These are phyloP conservation scores for Hysterangium stoloniferum DNA, from an alignment of 768 basidiomycete genomes.

Conservation along the genomic window DNA sequence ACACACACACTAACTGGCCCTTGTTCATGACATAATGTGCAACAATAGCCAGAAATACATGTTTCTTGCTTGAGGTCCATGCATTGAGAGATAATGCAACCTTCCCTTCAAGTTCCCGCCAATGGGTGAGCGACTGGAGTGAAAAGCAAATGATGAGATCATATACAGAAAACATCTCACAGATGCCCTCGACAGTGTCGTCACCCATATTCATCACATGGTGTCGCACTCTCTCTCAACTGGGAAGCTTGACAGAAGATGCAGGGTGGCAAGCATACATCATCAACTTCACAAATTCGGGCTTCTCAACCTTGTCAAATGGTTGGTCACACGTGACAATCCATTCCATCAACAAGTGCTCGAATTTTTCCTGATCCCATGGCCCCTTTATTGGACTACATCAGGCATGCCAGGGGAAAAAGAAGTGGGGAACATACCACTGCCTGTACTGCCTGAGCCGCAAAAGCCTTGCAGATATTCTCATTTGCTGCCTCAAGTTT, in stretches of 20 bases:
- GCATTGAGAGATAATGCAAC: constrained; percentile 12
- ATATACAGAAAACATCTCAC: no score
- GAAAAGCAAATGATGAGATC: no score
- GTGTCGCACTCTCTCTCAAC: constrained; percentile 7
- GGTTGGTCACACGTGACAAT: constrained; percentile 9
- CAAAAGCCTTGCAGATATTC: no score
- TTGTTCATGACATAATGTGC: constrained; percentile 10
- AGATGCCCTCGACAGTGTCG: constrained; percentile 10
- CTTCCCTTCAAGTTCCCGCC: constrained; percentile 4
- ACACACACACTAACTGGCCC: constrained; percentile 1
- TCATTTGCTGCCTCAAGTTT: no score
- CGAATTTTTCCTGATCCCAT: constrained; percentile 5
- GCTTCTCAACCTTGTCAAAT: constrained; percentile 10
- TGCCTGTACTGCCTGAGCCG: no score
- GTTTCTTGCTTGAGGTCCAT: constrained; percentile 10
- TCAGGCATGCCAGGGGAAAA: not conserved
- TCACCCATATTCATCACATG: constrained; percentile 17
- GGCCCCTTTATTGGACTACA: not conserved
- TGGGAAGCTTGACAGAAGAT: constrained; percentile 6
- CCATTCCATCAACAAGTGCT: constrained; percentile 2
- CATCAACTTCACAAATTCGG: constrained; percentile 5
- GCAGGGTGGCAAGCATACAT: not conserved
- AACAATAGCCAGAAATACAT: constrained; percentile 12
- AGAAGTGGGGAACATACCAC: not conserved
- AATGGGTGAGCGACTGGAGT: no score